Base-by-base conservation (phyloP, 2,329 filamentous ascomycete species). In the Sarocladium kiliense region DNA sequence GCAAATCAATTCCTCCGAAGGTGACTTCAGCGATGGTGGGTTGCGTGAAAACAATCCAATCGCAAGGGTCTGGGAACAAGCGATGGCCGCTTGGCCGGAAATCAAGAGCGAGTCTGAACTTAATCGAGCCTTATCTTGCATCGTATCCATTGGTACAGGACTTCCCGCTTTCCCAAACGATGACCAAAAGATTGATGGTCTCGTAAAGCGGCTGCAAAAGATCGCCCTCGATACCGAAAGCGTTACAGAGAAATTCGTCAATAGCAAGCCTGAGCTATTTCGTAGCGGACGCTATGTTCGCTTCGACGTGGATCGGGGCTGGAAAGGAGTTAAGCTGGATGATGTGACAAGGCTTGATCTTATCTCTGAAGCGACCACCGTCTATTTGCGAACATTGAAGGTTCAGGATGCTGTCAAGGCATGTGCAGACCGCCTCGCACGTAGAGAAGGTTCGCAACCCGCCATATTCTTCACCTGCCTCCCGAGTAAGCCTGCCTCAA, bases 1-100 rank as follows among this genome's bases (percentile, higher is more conserved):
- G n/a, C n/a, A n/a, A n/a, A n/a, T n/a, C n/a, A n/a, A n/a, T n/a
- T n/a, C n/a, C n/a, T n/a, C n/a, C n/a, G n/a, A n/a, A n/a, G n/a
- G n/a, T n/a, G n/a, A n/a, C n/a, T 45, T 45, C 19, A 64, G 74
- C 7, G 75, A 78, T 59, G 73, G 73, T 12, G 71, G 64, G 0
- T 54, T 67, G 3, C 66, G 68, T 2, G 60, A 58, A 0, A 78
- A 78, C 62, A 78, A 78, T 58, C 76, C 75, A 1, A 63, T 76
- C 18, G 57, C 63, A 9, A 59, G 68, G 36, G 57, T 77, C 4
- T 74, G 67, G 70, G 65, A 65, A 25, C 65, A 77, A 59, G 73
- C 71, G 3, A 57, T 63, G 39, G 62, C 68, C 23, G 57, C 73
- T 5, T 75, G 65, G 66, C 61, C 61, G n/a, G 12, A 10, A 9